A percentile compares a stretch with the other conserved stretches of the same genome.
phyloP scores from a whole-genome alignment of 768 basidiomycete species.

The Lyophyllum semitale region DNA sequence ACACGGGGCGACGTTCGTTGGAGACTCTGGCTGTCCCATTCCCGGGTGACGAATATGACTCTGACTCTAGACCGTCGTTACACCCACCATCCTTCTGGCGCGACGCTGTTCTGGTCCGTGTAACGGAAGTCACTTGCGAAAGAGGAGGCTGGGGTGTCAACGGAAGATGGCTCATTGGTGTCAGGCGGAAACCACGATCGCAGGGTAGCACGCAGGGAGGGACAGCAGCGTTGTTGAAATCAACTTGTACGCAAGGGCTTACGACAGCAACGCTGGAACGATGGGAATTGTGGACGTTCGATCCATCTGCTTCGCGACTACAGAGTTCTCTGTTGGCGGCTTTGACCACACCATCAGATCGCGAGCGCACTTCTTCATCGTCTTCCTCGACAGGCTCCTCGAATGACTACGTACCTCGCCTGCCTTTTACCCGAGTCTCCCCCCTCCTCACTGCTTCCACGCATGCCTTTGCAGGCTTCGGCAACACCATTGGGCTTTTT shows the following conservation, averaged over 20 bases:
- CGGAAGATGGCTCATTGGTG: slow-evolving; percentile 60
- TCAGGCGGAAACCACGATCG: slow-evolving; percentile 64
- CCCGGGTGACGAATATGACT: slow-evolving; percentile 43
- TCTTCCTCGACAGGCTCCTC: slow-evolving; percentile 22
- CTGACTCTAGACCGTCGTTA: slow-evolving; percentile 34
- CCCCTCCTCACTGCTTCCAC: slow-evolving; percentile 53
- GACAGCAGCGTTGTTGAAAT: slow-evolving; percentile 8
- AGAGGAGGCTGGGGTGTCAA: slow-evolving; percentile 78
- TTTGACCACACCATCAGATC: slow-evolving; percentile 31
- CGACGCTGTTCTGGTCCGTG: slow-evolving; percentile 53
- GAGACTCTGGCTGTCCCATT: slow-evolving; percentile 50
- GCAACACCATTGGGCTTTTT: slow-evolving; percentile 73
- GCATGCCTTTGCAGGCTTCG: slow-evolving; percentile 70
- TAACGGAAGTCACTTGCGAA: slow-evolving; percentile 64
- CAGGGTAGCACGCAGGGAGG: slow-evolving; percentile 31
- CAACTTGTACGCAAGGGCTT: slow-evolving; percentile 42
- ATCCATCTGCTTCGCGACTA: slow-evolving; percentile 49
- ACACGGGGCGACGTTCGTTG: slow-evolving; percentile 47
- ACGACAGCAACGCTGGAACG: slow-evolving; percentile 68
- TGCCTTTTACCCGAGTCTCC: slow-evolving; percentile 82
- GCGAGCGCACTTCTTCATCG: slow-evolving; percentile 19
- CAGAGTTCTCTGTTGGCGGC: slow-evolving; percentile 54
- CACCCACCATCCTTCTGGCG: slow-evolving; percentile 53
- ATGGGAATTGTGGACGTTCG: slow-evolving; percentile 85
- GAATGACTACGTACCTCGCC: slow-evolving; percentile 45